A percentile compares a stretch with the other conserved stretches of the same genome.
Evolutionary conservation across 352 stramenopile genomes (phyloP).

Genomic region (Blastocystis sp.): DNA sequence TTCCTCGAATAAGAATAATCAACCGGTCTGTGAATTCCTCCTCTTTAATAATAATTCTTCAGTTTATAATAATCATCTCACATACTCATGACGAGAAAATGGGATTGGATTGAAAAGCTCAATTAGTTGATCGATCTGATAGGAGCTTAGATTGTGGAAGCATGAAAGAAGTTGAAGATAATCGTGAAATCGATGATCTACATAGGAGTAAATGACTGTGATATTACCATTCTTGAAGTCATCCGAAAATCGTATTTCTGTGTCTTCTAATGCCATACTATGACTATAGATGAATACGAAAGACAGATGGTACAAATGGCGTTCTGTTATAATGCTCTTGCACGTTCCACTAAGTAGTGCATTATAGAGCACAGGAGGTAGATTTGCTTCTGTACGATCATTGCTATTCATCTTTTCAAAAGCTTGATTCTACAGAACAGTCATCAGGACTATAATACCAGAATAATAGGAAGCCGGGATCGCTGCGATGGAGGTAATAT

Average conservation of each 20-base stretch:
- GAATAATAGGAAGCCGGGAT: conserved; percentile 8
- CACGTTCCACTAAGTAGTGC: conserved; percentile 14
- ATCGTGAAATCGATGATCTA: background rate
- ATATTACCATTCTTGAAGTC: conserved; percentile 7
- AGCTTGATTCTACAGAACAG: background rate
- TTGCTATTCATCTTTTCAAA: conserved; percentile 55
- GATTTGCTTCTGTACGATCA: background rate
- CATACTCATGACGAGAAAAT: background rate
- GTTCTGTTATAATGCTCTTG: conserved; percentile 30
- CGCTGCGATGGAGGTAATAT: background rate
- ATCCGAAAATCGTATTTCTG: background rate
- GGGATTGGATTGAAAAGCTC: background rate
- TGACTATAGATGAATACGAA: background rate
- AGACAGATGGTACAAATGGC: background rate
- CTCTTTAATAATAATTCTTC: conserved; percentile 6
- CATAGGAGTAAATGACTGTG: background rate
- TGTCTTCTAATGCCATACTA: background rate
- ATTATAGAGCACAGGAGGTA: background rate
- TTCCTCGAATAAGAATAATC: background rate
- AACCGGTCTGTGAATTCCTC: background rate
- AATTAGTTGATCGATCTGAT: background rate
- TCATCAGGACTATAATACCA: background rate
- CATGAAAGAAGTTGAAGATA: background rate
- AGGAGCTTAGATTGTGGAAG: conserved; percentile 21
- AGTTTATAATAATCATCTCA: background rate